Evolutionary conservation across 371 early-diverging fungal genomes (phyloP).

Genomic region (Zopfochytrium polystomum): DNA sequence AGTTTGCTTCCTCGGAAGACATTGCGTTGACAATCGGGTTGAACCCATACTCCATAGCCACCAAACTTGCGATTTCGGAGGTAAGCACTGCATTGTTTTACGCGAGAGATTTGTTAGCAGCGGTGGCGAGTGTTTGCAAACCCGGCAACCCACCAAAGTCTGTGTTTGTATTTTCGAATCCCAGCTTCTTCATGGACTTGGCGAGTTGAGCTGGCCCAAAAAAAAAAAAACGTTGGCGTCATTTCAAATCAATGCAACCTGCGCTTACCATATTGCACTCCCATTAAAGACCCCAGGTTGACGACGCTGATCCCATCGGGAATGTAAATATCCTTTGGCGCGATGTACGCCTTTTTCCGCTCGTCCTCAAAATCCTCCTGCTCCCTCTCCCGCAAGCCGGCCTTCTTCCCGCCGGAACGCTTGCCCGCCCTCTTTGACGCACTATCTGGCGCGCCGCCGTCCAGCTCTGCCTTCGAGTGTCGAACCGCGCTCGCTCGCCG

Average conservation of each 20-base stretch:
- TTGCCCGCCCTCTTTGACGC: too few species aligned
- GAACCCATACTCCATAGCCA: conserved; percentile 81
- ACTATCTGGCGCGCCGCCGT: too few species aligned
- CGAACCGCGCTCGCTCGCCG: too few species aligned
- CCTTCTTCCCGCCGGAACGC: too few species aligned
- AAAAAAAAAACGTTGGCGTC: too few species aligned
- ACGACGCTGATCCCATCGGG: conserved; percentile 82
- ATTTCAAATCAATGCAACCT: not conserved
- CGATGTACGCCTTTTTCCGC: not conserved
- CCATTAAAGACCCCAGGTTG: conserved; percentile 73
- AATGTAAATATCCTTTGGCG: conserved; percentile 63
- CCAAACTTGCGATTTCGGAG: conserved; percentile 77
- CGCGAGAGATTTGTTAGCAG: conserved; percentile 10
- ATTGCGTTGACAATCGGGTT: conserved; percentile 71
- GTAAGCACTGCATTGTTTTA: conserved; percentile 69
- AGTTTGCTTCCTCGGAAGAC: conserved; percentile 50
- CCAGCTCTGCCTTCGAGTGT: too few species aligned
- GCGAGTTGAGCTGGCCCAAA: conserved; percentile 55
- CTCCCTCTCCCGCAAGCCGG: too few species aligned
- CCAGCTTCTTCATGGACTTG: conserved; percentile 66
- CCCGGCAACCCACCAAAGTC: conserved; percentile 55
- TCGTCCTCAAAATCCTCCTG: not conserved
- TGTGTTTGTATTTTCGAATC: conserved; percentile 68
- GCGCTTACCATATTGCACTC: conserved; percentile 58
- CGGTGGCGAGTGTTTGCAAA: not conserved